phyloP scores from a whole-genome alignment of 768 basidiomycete species.

The Boletus rubescentipes region DNA sequence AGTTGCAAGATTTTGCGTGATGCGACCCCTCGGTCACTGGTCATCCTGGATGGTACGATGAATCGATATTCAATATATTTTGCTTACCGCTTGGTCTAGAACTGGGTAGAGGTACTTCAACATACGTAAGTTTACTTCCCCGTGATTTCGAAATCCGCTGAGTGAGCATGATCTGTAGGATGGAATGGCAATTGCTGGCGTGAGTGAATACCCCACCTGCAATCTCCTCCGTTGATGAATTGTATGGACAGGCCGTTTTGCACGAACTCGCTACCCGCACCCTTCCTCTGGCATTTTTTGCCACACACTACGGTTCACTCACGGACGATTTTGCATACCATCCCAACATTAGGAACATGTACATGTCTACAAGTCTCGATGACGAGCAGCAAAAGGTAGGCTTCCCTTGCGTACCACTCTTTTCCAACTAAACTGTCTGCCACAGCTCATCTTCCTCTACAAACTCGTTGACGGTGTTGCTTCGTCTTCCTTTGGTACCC shows the following conservation, averaged over 20 bases:
- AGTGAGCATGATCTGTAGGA: constrained; percentile 49
- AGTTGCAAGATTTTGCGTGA: constrained; percentile 93
- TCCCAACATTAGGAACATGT: constrained; percentile 90
- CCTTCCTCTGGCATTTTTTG: constrained; percentile 90
- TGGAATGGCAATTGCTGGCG: constrained; percentile 98
- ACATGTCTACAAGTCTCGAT: constrained; percentile 94
- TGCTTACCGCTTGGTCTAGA: constrained; percentile 47
- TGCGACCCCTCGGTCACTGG: constrained; percentile 90
- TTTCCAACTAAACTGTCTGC: neutral
- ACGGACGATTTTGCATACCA: constrained; percentile 94
- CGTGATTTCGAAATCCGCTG: constrained; percentile 11
- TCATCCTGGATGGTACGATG: constrained; percentile 85
- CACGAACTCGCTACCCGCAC: constrained; percentile 95
- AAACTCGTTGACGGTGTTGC: constrained; percentile 90
- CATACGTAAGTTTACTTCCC: constrained; percentile 57
- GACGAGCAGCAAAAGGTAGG: constrained; percentile 85
- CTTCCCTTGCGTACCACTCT: neutral
- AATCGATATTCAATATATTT: neutral
- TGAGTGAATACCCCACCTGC: constrained; percentile 32
- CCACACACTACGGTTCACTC: constrained; percentile 95
- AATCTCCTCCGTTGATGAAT: constrained; percentile 4
- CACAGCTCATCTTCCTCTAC: constrained; percentile 88
- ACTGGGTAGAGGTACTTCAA: constrained; percentile 93
- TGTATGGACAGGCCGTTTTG: constrained; percentile 66
- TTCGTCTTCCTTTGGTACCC: constrained; percentile 86